A percentile compares a stretch with the other conserved stretches of the same genome.
Conservation (phyloP, 305 asterid genomes). For the Plantago lanceolata region DNA sequence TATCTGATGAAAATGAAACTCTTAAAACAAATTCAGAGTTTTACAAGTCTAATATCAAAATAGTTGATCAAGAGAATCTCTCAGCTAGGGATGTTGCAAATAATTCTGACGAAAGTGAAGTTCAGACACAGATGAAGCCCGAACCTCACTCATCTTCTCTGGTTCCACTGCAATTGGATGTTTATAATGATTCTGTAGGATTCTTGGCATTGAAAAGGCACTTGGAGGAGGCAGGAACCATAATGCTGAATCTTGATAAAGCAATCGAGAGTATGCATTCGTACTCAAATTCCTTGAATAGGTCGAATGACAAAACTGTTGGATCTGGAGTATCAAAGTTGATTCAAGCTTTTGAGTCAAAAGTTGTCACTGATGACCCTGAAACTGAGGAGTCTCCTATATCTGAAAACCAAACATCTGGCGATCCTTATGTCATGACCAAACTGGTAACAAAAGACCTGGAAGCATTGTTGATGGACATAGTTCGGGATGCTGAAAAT, state of each 20-base stretch:
- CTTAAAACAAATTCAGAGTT: conserved; percentile 50
- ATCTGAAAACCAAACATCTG: conserved; percentile 38
- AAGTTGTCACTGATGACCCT: conserved; percentile 45
- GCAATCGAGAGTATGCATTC: conserved; percentile 57
- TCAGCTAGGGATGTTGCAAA: conserved; percentile 34
- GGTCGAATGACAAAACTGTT: too few relatives aligned
- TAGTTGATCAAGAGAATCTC: conserved; percentile 29
- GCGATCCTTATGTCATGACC: conserved; percentile 41
- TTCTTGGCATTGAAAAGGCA: conserved; percentile 47
- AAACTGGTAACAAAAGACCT: conserved; percentile 40
- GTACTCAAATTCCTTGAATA: conserved; percentile 44
- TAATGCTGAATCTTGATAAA: conserved; percentile 60
- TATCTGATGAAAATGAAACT: conserved; percentile 51
- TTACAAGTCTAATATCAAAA: conserved; percentile 38
- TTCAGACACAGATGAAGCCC: conserved; percentile 23
- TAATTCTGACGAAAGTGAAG: conserved; percentile 30
- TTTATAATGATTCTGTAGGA: conserved; percentile 37
- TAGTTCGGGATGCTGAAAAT: conserved; percentile 45
- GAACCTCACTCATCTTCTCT: conserved; percentile 29
- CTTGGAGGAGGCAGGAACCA: conserved; percentile 47
- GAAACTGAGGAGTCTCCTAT: conserved; percentile 38
- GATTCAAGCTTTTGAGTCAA: conserved; percentile 82
- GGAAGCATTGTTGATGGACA: conserved; percentile 44
- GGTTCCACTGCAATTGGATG: conserved; percentile 31
- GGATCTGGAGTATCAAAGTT: too few relatives aligned